phyloP scores from a whole-genome alignment of 2,329 filamentous ascomycete species.

The Penicillium italicum region DNA sequence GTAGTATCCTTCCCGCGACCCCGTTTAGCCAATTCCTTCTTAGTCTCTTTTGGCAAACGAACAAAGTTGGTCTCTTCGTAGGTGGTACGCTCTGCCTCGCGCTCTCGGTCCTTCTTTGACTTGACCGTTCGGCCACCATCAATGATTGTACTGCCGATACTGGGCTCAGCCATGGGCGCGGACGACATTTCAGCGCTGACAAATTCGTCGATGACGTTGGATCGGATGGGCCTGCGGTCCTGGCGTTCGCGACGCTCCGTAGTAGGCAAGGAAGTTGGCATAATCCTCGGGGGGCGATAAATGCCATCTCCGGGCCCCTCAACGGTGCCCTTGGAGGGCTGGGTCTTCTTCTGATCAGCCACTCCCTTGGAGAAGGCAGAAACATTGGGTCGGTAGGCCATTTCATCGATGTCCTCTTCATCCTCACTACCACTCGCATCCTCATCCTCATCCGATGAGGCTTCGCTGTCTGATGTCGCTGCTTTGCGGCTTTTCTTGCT shows the following conservation, averaged over 20 bases:
- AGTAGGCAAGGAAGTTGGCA: slow-evolving; percentile 76
- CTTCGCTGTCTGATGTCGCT: slow-evolving; percentile 29
- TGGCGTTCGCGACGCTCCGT: slow-evolving; percentile 57
- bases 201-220: slow-evolving; percentile 87
- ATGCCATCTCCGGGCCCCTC: slow-evolving; percentile 58
- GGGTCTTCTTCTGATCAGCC: slow-evolving; percentile 30
- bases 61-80: slow-evolving; percentile 95
- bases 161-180: slow-evolving; percentile 79
- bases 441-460: slow-evolving; percentile 30
- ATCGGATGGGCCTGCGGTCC: slow-evolving; percentile 64
- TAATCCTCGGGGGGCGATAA: slow-evolving; percentile 85
- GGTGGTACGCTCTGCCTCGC: slow-evolving; percentile 71
- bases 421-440: slow-evolving; percentile 29
- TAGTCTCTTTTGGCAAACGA: slow-evolving; percentile 78
- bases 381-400: slow-evolving; percentile 61
- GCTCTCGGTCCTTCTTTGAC: slow-evolving; percentile 69
- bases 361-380: slow-evolving; percentile 43
- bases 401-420: slow-evolving; percentile 54
- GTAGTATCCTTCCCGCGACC: slow-evolving; percentile 48
- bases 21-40: slow-evolving; percentile 75
- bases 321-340: slow-evolving; percentile 22
- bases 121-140: slow-evolving; percentile 75
- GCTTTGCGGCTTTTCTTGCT: slow-evolving; percentile 31
- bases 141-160: slow-evolving; percentile 85
- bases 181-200: slow-evolving; percentile 77